Percentiles rank a stretch among this genome's conserved stretches.
Evolutionary conservation across 257 asterid genomes (phyloP).

Genomic region (Salvia hispanica): DNA sequence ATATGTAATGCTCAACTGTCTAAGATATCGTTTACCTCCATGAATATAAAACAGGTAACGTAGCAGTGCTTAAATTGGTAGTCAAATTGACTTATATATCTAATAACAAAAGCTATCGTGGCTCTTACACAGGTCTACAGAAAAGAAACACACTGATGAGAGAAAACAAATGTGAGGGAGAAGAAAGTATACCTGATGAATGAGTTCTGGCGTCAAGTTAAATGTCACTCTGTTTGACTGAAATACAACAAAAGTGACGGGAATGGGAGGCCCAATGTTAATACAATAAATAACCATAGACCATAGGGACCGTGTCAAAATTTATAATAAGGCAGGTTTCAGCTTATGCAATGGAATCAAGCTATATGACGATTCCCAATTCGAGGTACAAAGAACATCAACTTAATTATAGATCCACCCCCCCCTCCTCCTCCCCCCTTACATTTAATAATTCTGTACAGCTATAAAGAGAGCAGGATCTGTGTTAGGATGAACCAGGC

Average conservation of each 20-base stretch:
- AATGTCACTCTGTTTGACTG: conserved; percentile 96
- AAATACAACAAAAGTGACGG: conserved; percentile 38
- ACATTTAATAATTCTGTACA: not conserved
- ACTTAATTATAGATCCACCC: not conserved
- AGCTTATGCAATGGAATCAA: not conserved
- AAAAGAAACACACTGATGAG: conserved; percentile 18
- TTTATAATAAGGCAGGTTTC: conserved; percentile 12
- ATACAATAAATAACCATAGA: conserved; percentile 18
- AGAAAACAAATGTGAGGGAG: conserved; percentile 26
- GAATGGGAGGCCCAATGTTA: conserved; percentile 28
- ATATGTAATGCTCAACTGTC: conserved; percentile 11
- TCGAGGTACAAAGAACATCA: conserved; percentile 19
- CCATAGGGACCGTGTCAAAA: conserved; percentile 16
- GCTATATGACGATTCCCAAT: not conserved
- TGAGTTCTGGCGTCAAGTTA: conserved; percentile 39
- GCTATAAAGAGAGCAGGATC: conserved; percentile 14
- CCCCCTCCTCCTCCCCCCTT: not conserved
- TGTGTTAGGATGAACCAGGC: conserved; percentile 17
- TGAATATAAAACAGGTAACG: conserved; percentile 9
- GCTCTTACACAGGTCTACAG: conserved; percentile 17
- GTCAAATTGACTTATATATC: conserved; percentile 15
- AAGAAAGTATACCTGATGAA: conserved; percentile 68
- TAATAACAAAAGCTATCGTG: conserved; percentile 14
- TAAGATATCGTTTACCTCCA: conserved; percentile 6
- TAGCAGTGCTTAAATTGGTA: conserved; percentile 5